Evolutionary conservation across 202 grass and related monocot species (phyloP), one percentile per base, ranked within the genome.

Genomic region (Zizania palustris): DNA sequence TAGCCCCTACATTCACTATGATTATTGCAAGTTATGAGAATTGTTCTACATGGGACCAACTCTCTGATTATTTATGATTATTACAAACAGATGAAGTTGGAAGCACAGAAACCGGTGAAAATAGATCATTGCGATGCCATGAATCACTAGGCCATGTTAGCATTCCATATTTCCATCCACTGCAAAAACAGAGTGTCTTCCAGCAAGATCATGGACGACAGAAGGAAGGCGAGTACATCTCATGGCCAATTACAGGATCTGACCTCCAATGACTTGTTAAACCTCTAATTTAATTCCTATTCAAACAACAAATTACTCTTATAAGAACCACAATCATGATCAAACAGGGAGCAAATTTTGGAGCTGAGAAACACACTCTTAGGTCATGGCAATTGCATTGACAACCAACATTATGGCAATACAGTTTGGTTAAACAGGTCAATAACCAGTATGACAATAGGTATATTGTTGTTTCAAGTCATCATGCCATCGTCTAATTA

Each of bases 261-360:
- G 14, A 63, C 18, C 8, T 75, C 81, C 13, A 88, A 75, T 28
- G 28, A 90, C 81, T 28, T 58, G 11, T 88, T 28, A 33, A 98
- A 85, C 44, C 45, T 92, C 68, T 92, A 90, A 62, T 63, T 92
- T 67, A 85, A 58, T 71, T 98, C 91, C 91, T 72, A 88, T 34
- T 63, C 85, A 45, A 81, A 80, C 28, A 73, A 60, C 36, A 11
- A 77, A 74, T 28, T 28, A 28, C 28, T 28, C 28, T 28, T 61
- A 18, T 9, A 63, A 76, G 38, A 76, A 44, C 63, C 44, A 61
- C 5, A 35, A 79, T 54, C 19, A 62, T 7, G 4, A 5, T 3
- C n/a, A 33, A 57, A 66, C 13, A 67, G 51, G 61, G 41, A 35
- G 35, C 35, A 74, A 43, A 40, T 36, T 68, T 28, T 28, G n/a